Conservation (phyloP, 1,284 basidiomycete genomes). For the Kalmanozyma brasiliensis region DNA sequence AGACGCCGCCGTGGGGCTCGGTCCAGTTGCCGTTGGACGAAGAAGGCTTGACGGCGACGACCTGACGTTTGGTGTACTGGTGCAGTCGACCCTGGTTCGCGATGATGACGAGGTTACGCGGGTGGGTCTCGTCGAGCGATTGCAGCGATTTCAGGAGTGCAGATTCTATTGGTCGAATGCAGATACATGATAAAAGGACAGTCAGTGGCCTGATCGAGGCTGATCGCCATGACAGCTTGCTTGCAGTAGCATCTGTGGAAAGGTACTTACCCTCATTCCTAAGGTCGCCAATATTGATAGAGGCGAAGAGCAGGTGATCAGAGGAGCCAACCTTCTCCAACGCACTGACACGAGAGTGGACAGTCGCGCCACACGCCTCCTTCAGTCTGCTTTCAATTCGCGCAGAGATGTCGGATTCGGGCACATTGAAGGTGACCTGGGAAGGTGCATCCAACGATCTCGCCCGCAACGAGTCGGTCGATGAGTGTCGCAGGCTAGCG, state of each 20-base stretch:
- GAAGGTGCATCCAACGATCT: conserved; percentile 39
- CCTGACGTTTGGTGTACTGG: conserved; percentile 37
- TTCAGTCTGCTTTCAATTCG: too few relatives aligned
- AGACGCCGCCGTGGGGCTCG: conserved; percentile 43
- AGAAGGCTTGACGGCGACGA: conserved; percentile 4
- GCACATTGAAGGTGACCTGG: conserved; percentile 35
- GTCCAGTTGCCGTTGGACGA: conserved; percentile 36
- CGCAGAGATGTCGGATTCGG: too few relatives aligned
- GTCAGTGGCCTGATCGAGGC: too few relatives aligned
- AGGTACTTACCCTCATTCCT: conserved; percentile 20
- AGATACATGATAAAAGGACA: too few relatives aligned
- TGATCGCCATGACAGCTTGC: too few relatives aligned
- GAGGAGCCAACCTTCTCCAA: not conserved
- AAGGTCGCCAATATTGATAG: conserved; percentile 13
- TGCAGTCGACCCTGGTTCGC: not conserved
- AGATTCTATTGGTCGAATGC: conserved; percentile 7
- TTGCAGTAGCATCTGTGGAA: too few relatives aligned
- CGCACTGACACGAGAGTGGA: not conserved
- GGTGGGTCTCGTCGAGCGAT: conserved; percentile 21
- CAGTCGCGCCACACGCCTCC: too few relatives aligned
- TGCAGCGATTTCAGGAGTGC: conserved; percentile 16
- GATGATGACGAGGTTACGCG: conserved; percentile 37
- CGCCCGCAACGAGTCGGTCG: conserved; percentile 26
- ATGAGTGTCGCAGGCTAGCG: conserved; percentile 31
- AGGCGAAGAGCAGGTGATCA: not conserved